A percentile compares a stretch with the other conserved stretches of the same genome.
Evolutionary conservation across 2,329 filamentous ascomycete genomes (phyloP).

Genomic region (Penicillium hordei): DNA sequence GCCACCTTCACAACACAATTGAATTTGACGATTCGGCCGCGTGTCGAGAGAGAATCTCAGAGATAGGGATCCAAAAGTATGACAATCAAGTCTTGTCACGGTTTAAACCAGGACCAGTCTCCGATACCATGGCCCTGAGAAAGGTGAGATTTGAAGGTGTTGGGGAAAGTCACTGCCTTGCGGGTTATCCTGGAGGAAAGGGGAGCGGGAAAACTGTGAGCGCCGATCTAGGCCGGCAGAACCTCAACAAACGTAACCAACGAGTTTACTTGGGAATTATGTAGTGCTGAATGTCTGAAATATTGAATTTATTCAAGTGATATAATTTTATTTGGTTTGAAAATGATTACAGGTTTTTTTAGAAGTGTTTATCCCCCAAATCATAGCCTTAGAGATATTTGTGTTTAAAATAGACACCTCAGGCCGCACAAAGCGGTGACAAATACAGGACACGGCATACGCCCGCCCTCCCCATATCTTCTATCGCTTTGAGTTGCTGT

Average conservation of each 20-base stretch:
- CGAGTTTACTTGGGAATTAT: neutral
- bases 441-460: neutral
- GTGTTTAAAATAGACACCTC: constrained; percentile 4
- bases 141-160: constrained; percentile 1
- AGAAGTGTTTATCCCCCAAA: neutral
- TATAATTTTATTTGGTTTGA: neutral
- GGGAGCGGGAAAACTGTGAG: constrained; percentile 31
- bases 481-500: neutral
- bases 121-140: constrained; percentile 24
- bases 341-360: neutral
- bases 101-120: constrained; percentile 21
- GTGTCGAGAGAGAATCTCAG: constrained; percentile 7
- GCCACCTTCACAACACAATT: constrained; percentile 7
- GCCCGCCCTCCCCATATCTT: neutral
- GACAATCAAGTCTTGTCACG: constrained; percentile 8
- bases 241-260: constrained; percentile 12
- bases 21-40: neutral
- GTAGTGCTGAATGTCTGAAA: neutral
- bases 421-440: constrained; percentile 11
- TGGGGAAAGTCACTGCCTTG: constrained; percentile 23
- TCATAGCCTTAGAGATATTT: neutral
- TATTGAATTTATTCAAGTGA: neutral
- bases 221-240: constrained; percentile 25
- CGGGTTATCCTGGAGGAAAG: constrained; percentile 24
- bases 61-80: neutral